Conservation (phyloP, 2,329 filamentous ascomycete genomes). For the Aspergillus sp. region DNA sequence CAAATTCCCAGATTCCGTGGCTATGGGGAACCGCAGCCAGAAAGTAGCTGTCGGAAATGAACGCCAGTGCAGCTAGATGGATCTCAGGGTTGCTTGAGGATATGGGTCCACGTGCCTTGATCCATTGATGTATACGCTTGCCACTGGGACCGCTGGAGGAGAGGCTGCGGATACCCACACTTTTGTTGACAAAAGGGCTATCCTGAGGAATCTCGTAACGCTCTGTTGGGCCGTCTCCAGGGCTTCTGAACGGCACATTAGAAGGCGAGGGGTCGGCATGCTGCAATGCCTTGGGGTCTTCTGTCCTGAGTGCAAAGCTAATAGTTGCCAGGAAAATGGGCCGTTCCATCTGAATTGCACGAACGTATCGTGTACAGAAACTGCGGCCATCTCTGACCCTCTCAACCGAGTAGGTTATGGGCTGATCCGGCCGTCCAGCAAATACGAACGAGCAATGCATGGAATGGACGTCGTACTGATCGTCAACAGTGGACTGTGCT, state of each 20-base stretch:
- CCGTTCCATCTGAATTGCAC: constrained; percentile 5
- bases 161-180: neutral
- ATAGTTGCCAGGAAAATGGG: neutral
- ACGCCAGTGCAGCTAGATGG: constrained; percentile 12
- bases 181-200: neutral
- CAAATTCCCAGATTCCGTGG: constrained; percentile 6
- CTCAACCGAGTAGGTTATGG: constrained; percentile 11
- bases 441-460: constrained; percentile 15
- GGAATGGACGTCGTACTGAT: constrained; percentile 2
- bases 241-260: neutral
- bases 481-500: constrained; percentile 8
- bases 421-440: constrained; percentile 2
- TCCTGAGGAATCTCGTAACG: neutral
- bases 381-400: constrained; percentile 4
- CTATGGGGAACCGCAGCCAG: constrained; percentile 8
- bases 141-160: neutral
- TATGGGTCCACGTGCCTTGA: neutral
- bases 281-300: neutral
- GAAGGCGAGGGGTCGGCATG: neutral
- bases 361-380: constrained; percentile 6
- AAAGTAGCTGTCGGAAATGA: constrained; percentile 17
- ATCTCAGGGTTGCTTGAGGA: neutral
- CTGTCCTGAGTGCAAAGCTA: neutral
- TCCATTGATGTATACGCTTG: neutral
- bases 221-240: too few species aligned